Evolutionary conservation across 2,329 filamentous ascomycete species (phyloP).

Genomic region (Fonsecaea pedrosoi): DNA sequence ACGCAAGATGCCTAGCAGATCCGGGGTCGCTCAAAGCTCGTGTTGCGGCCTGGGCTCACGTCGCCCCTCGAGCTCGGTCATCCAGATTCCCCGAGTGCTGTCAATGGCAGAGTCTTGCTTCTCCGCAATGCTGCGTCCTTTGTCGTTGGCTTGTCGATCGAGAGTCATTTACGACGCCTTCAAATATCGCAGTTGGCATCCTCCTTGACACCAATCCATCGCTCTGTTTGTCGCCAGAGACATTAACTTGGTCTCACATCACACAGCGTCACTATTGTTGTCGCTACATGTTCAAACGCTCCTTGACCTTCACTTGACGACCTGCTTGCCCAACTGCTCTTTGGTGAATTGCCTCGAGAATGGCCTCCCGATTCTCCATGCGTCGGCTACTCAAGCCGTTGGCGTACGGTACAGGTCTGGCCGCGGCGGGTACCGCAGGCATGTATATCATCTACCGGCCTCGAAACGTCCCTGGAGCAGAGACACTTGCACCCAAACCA

Average conservation of each 20-base stretch:
- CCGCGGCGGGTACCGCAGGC: constrained; percentile 57
- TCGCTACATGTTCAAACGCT: background rate
- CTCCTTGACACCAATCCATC: constrained; percentile 7
- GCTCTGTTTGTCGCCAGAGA: background rate
- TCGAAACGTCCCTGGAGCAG: constrained; percentile 64
- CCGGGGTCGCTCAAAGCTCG: constrained; percentile 3
- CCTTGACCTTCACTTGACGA: background rate
- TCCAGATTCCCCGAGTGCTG: constrained; percentile 17
- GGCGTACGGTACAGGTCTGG: constrained; percentile 64
- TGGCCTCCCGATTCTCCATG: constrained; percentile 41
- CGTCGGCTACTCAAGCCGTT: constrained; percentile 62
- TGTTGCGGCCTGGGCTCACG: constrained; percentile 1
- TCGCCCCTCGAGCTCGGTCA: constrained; percentile 16
- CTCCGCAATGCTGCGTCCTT: constrained; percentile 1
- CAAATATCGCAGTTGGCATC: constrained; percentile 22
- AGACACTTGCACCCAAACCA: constrained; percentile 60
- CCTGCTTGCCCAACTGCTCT: background rate
- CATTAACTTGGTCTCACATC: background rate
- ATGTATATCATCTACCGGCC: constrained; percentile 68
- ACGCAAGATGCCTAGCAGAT: constrained; percentile 22
- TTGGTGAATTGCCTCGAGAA: constrained; percentile 15
- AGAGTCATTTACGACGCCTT: constrained; percentile 11
- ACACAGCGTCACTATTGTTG: background rate
- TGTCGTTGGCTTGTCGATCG: constrained; percentile 2
- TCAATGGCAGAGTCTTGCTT: constrained; percentile 4